Percentiles rank a stretch among this genome's conserved stretches.
Conservation (phyloP, 2,329 filamentous ascomycete genomes). For the Metarhizium brunneum region DNA sequence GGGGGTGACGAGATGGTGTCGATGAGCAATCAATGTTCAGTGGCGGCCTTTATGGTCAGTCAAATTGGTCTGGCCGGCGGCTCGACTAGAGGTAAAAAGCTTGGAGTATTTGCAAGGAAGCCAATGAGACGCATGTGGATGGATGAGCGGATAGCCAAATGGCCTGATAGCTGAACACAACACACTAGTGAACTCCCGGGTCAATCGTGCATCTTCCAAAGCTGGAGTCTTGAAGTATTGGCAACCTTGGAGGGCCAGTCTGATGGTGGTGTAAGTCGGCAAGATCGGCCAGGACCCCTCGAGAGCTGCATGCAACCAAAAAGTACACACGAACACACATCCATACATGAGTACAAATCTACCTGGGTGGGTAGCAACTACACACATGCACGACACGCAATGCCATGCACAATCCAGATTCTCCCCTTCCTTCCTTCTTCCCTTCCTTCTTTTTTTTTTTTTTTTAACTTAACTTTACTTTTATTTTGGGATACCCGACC, state of each 20-base stretch:
- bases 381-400: no score
- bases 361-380: no score
- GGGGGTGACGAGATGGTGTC: neutral
- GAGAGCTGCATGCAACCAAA: constrained; percentile 1
- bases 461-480: no score
- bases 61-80: neutral
- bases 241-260: neutral
- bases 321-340: neutral
- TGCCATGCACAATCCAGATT: no score
- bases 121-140: neutral
- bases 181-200: neutral
- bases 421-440: no score
- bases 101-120: neutral
- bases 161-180: neutral
- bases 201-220: neutral
- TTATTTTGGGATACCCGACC: no score
- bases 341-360: no score
- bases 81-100: neutral
- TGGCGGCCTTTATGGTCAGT: neutral
- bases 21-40: neutral
- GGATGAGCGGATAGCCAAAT: neutral
- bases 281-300: neutral
- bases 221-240: neutral
- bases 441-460: no score
- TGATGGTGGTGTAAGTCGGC: constrained; percentile 4